phyloP scores from a whole-genome alignment of 345 rosid species.

The Linum trigynum region DNA sequence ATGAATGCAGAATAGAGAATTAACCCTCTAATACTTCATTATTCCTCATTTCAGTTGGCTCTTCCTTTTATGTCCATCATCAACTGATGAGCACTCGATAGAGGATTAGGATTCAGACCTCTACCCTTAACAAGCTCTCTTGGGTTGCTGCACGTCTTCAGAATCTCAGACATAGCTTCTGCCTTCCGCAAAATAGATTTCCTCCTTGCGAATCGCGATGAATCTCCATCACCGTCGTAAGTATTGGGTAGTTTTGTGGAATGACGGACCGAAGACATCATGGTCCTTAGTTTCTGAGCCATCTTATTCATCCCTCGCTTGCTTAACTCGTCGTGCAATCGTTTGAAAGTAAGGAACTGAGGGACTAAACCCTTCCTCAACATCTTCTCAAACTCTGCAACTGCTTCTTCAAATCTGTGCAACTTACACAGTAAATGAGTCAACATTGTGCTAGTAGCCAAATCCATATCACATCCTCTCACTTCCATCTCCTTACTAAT shows the following conservation, averaged over 20 bases:
- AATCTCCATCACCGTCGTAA: constrained; percentile 21
- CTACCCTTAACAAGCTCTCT: constrained; percentile 43
- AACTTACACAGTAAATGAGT: constrained; percentile 55
- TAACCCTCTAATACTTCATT: not conserved
- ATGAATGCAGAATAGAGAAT: too few relatives aligned
- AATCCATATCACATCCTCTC: constrained; percentile 62
- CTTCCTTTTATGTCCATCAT: constrained; percentile 21
- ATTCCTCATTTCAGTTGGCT: not conserved
- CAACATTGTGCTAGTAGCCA: constrained; percentile 56
- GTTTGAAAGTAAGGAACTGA: constrained; percentile 60
- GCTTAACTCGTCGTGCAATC: constrained; percentile 50
- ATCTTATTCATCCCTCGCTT: constrained; percentile 45
- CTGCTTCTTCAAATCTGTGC: constrained; percentile 62
- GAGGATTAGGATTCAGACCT: constrained; percentile 24
- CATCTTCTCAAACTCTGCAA: constrained; percentile 53
- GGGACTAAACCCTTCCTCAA: constrained; percentile 64
- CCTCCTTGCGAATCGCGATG: constrained; percentile 32
- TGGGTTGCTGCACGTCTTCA: constrained; percentile 59
- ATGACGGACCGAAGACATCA: constrained; percentile 62
- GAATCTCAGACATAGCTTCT: constrained; percentile 63
- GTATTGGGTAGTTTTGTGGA: constrained; percentile 54
- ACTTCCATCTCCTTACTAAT: constrained; percentile 68
- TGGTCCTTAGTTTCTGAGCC: constrained; percentile 36
- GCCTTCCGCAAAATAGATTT: constrained; percentile 53
- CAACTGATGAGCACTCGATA: constrained; percentile 21